Evolutionary conservation across 805 yeast genomes (phyloP), one percentile per base, ranked within the genome.

Genomic region (Grigorovia humatica): DNA sequence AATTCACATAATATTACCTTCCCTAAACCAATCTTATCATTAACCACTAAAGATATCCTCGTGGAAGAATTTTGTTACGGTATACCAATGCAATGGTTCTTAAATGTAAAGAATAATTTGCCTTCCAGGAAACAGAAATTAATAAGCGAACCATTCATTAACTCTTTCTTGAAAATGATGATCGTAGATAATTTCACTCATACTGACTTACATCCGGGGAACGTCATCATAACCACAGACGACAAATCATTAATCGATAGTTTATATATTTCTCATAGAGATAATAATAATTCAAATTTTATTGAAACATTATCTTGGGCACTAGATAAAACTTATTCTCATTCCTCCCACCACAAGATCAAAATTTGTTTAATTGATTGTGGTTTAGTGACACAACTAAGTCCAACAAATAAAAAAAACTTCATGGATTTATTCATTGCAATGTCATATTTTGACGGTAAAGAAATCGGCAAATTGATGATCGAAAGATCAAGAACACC

Each of bases 201-300:
- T 66, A 91, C 98, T 0, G 99, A 93, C 70, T 73, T 93, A 53
- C 99, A 93, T 59, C 97, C 99, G 0, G 99, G 99, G 3, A 93
- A 93, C 66, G 87, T 93, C 62, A 79, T 89, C 74, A 78, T 88
- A 9, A 70, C 88, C 47, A 82, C 86, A 59, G 75, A 82, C 58
- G 80, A 80, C 57, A 75, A 70, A 2, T 66, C 70, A 54, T 67
- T 38, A 60, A 32, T 51, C 64, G 23, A 65, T 59, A 54, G 62
- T 6, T 64, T 64, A 50, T 50, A 52, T 9, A 64, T 62, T 43
- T n/a, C 40, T 50, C 32, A 27, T 1, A 27, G n/a, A n/a, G n/a
- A 44, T 9, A 52, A 51, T 9, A 43, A 17, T 17, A 17, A 4
- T 29, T 17, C 15, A 9, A 23, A 23, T 4, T 29, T 54, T 8